Evolutionary conservation across 2,329 filamentous ascomycete genomes (phyloP), one percentile per base, ranked within the genome.

Genomic region (Cladosporium austrohemisphaericum): DNA sequence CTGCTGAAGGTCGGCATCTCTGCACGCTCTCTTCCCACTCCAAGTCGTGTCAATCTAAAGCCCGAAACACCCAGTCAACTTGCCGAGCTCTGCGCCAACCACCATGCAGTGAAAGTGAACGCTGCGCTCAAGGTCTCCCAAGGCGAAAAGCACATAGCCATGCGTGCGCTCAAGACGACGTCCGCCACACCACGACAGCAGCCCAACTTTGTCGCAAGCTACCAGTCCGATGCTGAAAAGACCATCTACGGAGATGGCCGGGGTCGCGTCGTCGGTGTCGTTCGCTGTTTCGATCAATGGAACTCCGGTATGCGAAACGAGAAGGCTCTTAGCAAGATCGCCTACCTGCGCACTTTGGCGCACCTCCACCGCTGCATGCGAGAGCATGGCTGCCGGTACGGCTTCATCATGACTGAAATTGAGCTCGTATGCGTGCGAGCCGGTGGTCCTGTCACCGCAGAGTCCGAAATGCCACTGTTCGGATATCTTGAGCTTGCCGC

Each of bases 391-490:
- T 94, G 88, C 65, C 84, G 92, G 52, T 97, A 96, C 68, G 92
- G 92, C 48, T 97, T 95, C 75, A 92, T 97, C 68, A 83, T 96
- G 64, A 96, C 89, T 1, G 92, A 96, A 71, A 95, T 95, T 60
- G 92, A 97, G 71, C 83, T 96, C 7, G 84, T 96, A 31, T 83
- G 93, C 59, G 89, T 95, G 1, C 88, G 91, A 61, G 88, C 86
- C 57, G 90, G 91, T 45, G 73, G 72, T 4, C 67, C 69, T 11
- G 64, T 66, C 0, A 57, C 57, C 9, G 55, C 61, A 1, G 65
- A 64, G 4, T 61, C 63, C 32, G 66, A 68, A 7, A 82, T 83
- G 1, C 91, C 91, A 0, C 83, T 89, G 65, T 96, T 95, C 63
- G 91, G 92, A n/a, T 88, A 84, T 68, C 75, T 96, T 4, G 91